phyloP scores from a whole-genome alignment of 2,329 filamentous ascomycete genomes.

The Orbilia oligospora region DNA sequence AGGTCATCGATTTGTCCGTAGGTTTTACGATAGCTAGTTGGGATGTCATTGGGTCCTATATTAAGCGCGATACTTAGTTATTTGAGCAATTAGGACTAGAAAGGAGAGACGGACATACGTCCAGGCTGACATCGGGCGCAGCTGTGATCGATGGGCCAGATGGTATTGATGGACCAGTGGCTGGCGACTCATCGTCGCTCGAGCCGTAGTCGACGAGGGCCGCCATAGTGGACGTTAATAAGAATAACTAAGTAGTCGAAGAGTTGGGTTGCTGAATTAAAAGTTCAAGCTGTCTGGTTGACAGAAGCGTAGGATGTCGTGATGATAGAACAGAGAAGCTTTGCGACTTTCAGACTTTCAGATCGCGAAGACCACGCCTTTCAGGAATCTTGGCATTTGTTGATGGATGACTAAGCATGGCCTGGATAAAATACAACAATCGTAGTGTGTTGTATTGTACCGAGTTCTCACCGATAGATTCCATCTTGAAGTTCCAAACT shows the following conservation, averaged over 20 bases:
- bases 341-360: background rate
- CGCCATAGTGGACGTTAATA: slow-evolving; percentile 54
- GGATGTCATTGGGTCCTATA: slow-evolving; percentile 69
- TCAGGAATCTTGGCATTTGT: background rate
- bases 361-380: background rate
- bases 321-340: background rate
- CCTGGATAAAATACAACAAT: background rate
- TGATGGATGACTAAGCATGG: background rate
- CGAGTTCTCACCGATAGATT: too few relatives aligned
- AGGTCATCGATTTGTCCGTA: slow-evolving; percentile 70
- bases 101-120: slow-evolving; percentile 70
- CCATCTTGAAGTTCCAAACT: too few relatives aligned
- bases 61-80: slow-evolving; percentile 5
- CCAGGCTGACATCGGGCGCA: slow-evolving; percentile 72
- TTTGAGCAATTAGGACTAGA: slow-evolving; percentile 24
- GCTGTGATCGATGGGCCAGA: slow-evolving; percentile 68
- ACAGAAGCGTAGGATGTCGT: background rate
- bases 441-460: too few relatives aligned
- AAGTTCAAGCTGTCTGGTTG: background rate
- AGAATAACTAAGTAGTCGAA: background rate
- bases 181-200: slow-evolving; percentile 69
- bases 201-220: slow-evolving; percentile 65
- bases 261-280: too few relatives aligned
- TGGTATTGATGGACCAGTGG: slow-evolving; percentile 62
- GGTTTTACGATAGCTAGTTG: slow-evolving; percentile 72